Evolutionary conservation across 2,329 filamentous ascomycete genomes (phyloP).

Genomic region (Blastomyces parvus): DNA sequence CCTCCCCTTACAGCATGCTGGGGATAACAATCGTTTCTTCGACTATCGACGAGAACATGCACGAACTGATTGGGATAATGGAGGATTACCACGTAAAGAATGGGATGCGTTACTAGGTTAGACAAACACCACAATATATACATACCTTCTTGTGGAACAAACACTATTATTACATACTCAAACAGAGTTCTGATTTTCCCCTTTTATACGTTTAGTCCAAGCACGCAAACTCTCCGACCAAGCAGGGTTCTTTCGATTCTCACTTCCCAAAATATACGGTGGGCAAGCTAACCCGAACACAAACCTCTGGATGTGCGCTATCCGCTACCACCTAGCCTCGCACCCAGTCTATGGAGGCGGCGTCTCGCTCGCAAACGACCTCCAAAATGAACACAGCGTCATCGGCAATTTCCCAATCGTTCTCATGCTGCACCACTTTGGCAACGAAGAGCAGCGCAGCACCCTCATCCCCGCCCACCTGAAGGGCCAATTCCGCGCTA

Average conservation of each 20-base stretch:
- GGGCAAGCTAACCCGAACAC: slow-evolving; percentile 41
- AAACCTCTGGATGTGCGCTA: slow-evolving; percentile 56
- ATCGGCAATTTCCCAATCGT: slow-evolving; percentile 55
- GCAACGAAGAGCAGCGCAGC: slow-evolving; percentile 45
- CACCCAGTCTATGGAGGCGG: slow-evolving; percentile 41
- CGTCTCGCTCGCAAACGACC: slow-evolving; percentile 52
- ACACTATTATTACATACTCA: not conserved
- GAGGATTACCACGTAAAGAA: slow-evolving; percentile 48
- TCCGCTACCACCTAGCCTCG: slow-evolving; percentile 50
- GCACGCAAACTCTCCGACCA: slow-evolving; percentile 45
- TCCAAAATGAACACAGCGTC: slow-evolving; percentile 55
- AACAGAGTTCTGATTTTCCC: not conserved
- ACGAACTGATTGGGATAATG: slow-evolving; percentile 52
- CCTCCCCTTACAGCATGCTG: slow-evolving; percentile 43
- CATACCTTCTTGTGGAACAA: not conserved
- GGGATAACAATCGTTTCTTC: slow-evolving; percentile 57
- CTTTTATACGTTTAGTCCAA: slow-evolving; percentile 23
- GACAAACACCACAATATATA: not conserved
- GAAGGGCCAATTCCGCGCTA: slow-evolving; percentile 46
- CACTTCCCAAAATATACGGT: slow-evolving; percentile 48
- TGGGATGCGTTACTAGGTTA: slow-evolving; percentile 47
- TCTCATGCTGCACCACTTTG: slow-evolving; percentile 54
- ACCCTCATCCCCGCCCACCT: slow-evolving; percentile 47
- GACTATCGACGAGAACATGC: slow-evolving; percentile 54
- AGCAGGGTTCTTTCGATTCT: slow-evolving; percentile 53